Conservation (phyloP, 306 rosid genomes). For the Abrus precatorius region DNA sequence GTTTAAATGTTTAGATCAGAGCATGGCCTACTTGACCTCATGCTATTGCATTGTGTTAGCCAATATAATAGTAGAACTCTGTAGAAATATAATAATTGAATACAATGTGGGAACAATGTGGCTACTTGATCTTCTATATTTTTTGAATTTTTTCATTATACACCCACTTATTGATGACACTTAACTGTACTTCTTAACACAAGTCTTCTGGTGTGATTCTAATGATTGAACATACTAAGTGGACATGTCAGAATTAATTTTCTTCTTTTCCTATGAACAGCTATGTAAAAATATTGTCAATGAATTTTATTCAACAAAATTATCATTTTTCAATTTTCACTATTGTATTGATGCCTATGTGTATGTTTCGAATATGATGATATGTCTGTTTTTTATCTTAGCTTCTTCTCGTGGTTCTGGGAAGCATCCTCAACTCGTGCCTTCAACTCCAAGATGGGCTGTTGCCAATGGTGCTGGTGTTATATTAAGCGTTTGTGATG, state of each 20-base stretch:
- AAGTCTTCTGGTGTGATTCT: constrained; percentile 19
- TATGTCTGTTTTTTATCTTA: constrained; percentile 44
- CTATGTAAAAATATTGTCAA: neutral
- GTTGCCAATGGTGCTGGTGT: constrained; percentile 99
- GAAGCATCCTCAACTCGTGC: constrained; percentile 95
- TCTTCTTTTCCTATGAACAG: neutral
- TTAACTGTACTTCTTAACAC: neutral
- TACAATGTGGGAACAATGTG: neutral
- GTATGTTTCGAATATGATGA: constrained; percentile 23
- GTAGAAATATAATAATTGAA: neutral
- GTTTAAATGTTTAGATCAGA: neutral
- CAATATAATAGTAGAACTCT: neutral
- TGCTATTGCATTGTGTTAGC: neutral
- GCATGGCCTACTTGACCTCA: constrained; percentile 13
- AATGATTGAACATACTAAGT: neutral
- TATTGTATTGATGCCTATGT: neutral
- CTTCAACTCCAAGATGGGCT: constrained; percentile 98
- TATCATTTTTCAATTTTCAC: constrained; percentile 10
- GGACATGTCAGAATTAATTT: neutral
- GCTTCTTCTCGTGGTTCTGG: constrained; percentile 97
- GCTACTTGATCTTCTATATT: neutral
- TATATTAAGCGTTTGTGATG: constrained; percentile 95
- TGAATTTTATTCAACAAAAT: neutral
- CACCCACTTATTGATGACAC: neutral
- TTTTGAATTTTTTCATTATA: neutral